Base-by-base conservation (phyloP, 2,329 filamentous ascomycete species). In the Dactylellina sp. region DNA sequence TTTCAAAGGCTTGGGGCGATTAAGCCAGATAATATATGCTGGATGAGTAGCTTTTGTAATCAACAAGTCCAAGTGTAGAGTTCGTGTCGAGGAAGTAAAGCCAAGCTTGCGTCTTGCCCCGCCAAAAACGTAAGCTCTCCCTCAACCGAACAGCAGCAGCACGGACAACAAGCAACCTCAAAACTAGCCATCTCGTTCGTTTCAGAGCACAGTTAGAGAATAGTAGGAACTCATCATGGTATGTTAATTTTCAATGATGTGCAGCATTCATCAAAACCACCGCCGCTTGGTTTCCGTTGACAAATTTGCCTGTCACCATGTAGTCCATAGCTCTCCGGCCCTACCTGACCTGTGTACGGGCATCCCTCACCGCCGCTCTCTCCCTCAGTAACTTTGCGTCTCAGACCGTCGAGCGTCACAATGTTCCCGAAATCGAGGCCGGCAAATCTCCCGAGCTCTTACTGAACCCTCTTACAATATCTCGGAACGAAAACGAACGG, bases 351-450 rank as follows among this genome's bases (percentile, higher is more conserved):
- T 96, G 92, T 83, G 95, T 98, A 79, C 92, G 95, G 79, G 93
- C 91, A 81, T 96, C 92, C 80, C 87, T 99, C 80, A 98, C 93
- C 42, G 92, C 94, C 77, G 94, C 95, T 77, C 89, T 99, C 78
- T 94, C 92, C 71, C 87, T 96, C 71, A 94, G 93, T 82, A 96
- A 99, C 86, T 99, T 99, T 83, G 94, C 95, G 76, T 98, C 94
- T 55, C 95, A 99, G 84, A 92, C 91, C 49, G 92, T 93, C 63
- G 96, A 99, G 85, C 87, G 95, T 79, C 95, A 98, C 84, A 99
- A 99, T 85, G 94, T 98, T 49, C 95, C 95, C 75, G 95, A 99
- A 82, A 91, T 99, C 79, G 95, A 99, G 85, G 93, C 94, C 44
- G 89, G 89, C 77, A 93, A 90, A 59, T 97, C 93, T 0, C 95